Base-by-base conservation (phyloP, 257 asterid genomes). In the Osmanthus fragrans region DNA sequence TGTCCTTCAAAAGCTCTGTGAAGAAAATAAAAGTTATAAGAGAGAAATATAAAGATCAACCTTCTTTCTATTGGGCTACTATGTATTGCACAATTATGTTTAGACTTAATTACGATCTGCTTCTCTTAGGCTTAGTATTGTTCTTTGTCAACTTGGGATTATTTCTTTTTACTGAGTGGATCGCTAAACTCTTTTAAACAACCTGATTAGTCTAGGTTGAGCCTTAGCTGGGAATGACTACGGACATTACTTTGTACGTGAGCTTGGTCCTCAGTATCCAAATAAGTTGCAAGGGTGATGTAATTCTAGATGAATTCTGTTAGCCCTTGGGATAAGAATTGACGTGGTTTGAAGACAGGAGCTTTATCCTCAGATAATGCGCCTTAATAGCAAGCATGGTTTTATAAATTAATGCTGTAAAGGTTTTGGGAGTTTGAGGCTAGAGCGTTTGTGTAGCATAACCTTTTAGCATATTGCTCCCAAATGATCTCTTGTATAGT, bases 1-100 rank as follows among this genome's bases (percentile, higher is more conserved):
- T 12, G 5, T 27, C 67, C 51, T 71, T 72, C 25, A 13, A 21
- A 51, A 49, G 40, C 42, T 56, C 32, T 13, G 34, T 76, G 75
- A 72, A 81, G 67, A 7, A 67, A 81, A 30, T 27, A 30, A 32
- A 10, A 51, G 47, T 54, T 66, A 33, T 70, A 47, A 25, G 65
- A 71, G 6, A 32, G 75, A 42, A 27, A 73, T 69, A 42, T 49
- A 64, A 33, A 15, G 8, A 73, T 47, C 25, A 70, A 21, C 60
- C 29, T 73, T 75, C 47, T 30, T 32, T 68, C 37, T 27, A 11
- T 47, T 49, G 42, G 76, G 19, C 29, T 39, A 32, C 71, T 75
- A 21, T 21, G 67, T 7, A 8, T 7, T 58, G 30, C 67, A 58
- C 30, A 2, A 58, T 21, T 58, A 21, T 21, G 4, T 58, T n/a